Evolutionary conservation across 441 rosid genomes (phyloP).

Genomic region (Pelargonium citronellum): DNA sequence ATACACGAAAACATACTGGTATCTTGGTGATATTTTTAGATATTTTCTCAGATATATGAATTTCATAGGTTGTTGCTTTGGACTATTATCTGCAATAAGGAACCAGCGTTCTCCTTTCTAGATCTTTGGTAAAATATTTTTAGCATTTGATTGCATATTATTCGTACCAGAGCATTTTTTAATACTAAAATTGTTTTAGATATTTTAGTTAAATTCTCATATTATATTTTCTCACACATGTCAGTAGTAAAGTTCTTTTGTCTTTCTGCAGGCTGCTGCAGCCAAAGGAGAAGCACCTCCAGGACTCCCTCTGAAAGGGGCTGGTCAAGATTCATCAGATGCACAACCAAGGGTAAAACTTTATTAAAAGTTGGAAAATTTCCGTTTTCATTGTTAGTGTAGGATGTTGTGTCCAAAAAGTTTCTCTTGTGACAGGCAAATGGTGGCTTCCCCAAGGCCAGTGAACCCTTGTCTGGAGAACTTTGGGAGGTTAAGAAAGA

Average conservation of each 20-base stretch:
- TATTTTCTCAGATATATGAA: not conserved
- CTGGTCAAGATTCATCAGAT: constrained; percentile 95
- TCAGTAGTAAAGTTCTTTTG: not conserved
- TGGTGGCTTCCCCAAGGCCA: constrained; percentile 74
- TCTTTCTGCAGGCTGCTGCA: constrained; percentile 69
- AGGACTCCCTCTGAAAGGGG: constrained; percentile 96
- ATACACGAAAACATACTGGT: not conserved
- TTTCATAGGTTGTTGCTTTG: not conserved
- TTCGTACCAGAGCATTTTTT: not conserved
- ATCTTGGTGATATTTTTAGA: not conserved
- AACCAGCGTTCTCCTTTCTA: not conserved
- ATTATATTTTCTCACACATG: not conserved
- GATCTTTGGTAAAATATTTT: not conserved
- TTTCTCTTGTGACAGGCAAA: constrained; percentile 42
- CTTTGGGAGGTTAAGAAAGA: constrained; percentile 83
- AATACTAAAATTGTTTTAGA: not conserved
- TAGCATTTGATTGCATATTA: not conserved
- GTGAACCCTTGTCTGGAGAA: constrained; percentile 92
- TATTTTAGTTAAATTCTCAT: not conserved
- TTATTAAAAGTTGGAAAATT: constrained; percentile 16
- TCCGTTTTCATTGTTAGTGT: constrained; percentile 13
- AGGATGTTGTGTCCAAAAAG: constrained; percentile 14
- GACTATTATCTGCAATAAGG: not conserved
- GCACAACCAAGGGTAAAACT: constrained; percentile 61
- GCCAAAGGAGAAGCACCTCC: constrained; percentile 99